phyloP scores from a whole-genome alignment of 257 asterid species.

The Anisodus tanguticus region DNA sequence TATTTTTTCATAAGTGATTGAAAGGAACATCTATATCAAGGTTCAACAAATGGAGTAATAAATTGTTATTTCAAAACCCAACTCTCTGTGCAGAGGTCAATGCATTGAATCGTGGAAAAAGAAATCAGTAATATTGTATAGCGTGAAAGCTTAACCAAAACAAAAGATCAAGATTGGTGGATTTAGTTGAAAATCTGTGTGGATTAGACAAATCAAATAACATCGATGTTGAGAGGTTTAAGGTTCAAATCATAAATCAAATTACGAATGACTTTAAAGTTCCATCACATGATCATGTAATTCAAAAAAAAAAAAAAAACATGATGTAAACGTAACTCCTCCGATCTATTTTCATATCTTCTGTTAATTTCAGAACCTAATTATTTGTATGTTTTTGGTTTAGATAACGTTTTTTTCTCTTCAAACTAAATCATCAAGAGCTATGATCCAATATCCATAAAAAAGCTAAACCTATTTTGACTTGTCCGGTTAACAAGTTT shows the following conservation, averaged over 20 bases:
- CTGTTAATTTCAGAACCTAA: neutral
- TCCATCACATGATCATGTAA: neutral
- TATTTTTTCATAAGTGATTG: neutral
- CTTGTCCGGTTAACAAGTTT: neutral
- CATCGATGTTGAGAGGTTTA: neutral
- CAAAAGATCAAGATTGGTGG: neutral
- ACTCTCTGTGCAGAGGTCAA: neutral
- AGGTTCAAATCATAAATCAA: neutral
- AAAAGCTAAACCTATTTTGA: neutral
- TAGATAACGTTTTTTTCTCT: neutral
- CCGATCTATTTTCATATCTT: no score
- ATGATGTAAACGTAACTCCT: no score
- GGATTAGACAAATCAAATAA: constrained; percentile 1
- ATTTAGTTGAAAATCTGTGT: neutral
- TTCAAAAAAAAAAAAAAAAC: no score
- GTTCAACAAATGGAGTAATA: neutral
- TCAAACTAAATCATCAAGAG: neutral
- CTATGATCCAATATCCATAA: neutral
- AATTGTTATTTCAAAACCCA: neutral
- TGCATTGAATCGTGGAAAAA: neutral
- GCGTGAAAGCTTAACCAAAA: neutral
- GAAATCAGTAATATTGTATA: neutral
- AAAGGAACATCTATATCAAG: neutral
- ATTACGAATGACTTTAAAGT: neutral
- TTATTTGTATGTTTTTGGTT: neutral